A percentile compares a stretch with the other conserved stretches of the same genome.
phyloP scores from a whole-genome alignment of 148 eudicot genomes.

The Rhododendron molle region DNA sequence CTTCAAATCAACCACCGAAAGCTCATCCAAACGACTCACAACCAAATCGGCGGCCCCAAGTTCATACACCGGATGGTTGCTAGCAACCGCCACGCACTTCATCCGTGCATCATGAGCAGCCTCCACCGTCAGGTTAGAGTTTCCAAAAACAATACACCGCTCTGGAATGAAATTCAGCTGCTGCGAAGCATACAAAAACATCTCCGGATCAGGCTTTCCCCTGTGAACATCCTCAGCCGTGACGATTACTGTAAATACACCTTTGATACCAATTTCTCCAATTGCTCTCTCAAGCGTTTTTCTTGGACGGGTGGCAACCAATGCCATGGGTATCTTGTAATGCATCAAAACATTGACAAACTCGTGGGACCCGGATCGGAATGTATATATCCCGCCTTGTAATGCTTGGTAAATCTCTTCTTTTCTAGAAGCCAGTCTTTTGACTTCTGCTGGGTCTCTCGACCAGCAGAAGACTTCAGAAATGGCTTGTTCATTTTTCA shows the following conservation, averaged over 20 bases:
- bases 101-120: conserved; percentile 92
- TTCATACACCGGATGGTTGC: conserved; percentile 91
- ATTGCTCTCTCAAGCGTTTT: conserved; percentile 68
- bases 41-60: conserved; percentile 91
- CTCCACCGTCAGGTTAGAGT: conserved; percentile 84
- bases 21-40: conserved; percentile 78
- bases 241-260: conserved; percentile 72
- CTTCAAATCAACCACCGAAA: conserved; percentile 78
- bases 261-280: conserved; percentile 64
- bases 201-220: conserved; percentile 97
- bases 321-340: conserved; percentile 82
- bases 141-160: conserved; percentile 90
- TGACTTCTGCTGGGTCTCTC: conserved; percentile 59
- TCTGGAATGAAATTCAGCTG: conserved; percentile 74
- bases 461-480: conserved; percentile 96
- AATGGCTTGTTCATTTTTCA: conserved; percentile 95
- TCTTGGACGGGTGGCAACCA: conserved; percentile 86
- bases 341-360: conserved; percentile 57
- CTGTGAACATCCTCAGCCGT: conserved; percentile 85
- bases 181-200: conserved; percentile 87
- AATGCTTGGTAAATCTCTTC: conserved; percentile 75
- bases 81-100: conserved; percentile 98
- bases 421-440: conserved; percentile 62
- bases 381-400: conserved; percentile 73
- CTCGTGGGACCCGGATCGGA: conserved; percentile 77